A percentile compares a stretch with the other conserved stretches of the same genome.
phyloP scores from a whole-genome alignment of 495 filamentous ascomycete species.

The Talaromyces wortmannii region DNA sequence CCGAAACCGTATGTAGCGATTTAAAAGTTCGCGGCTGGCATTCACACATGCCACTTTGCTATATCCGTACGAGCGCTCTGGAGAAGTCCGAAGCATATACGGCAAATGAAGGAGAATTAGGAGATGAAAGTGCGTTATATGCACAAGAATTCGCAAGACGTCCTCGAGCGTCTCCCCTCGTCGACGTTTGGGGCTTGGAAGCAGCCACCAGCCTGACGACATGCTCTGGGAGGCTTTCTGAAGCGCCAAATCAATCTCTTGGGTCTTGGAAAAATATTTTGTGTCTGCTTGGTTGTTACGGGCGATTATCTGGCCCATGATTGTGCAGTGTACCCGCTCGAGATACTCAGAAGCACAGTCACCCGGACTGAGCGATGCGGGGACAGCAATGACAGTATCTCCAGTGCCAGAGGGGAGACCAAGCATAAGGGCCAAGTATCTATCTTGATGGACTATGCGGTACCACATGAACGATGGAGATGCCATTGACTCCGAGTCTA shows the following conservation, averaged over 20 bases:
- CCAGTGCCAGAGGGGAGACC: conserved; percentile 26
- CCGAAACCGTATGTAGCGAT: conserved; percentile 30
- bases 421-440: conserved; percentile 37
- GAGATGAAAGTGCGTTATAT: conserved; percentile 32
- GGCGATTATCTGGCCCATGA: conserved; percentile 33
- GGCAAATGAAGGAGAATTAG: conserved; percentile 16
- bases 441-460: conserved; percentile 26
- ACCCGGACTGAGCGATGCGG: conserved; percentile 14
- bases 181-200: conserved; percentile 4
- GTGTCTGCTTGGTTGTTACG: conserved; percentile 21
- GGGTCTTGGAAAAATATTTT: conserved; percentile 15
- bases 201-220: conserved; percentile 28
- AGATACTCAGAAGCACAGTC: conserved; percentile 10
- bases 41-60: conserved; percentile 33
- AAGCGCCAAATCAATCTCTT: conserved; percentile 34
- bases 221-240: conserved; percentile 23
- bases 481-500: conserved; percentile 10
- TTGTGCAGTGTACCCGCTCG: conserved; percentile 12
- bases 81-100: conserved; percentile 10
- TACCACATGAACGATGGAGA: conserved; percentile 18
- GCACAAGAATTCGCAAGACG: conserved; percentile 13
- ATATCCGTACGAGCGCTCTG: conserved; percentile 14
- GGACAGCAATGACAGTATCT: conserved; percentile 22
- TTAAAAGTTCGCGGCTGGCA: conserved; percentile 36
- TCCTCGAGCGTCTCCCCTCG: background rate